Percentiles rank a stretch among this genome's conserved stretches.
Conservation (phyloP, 495 filamentous ascomycete species). For the Lepidopterella palustris region DNA sequence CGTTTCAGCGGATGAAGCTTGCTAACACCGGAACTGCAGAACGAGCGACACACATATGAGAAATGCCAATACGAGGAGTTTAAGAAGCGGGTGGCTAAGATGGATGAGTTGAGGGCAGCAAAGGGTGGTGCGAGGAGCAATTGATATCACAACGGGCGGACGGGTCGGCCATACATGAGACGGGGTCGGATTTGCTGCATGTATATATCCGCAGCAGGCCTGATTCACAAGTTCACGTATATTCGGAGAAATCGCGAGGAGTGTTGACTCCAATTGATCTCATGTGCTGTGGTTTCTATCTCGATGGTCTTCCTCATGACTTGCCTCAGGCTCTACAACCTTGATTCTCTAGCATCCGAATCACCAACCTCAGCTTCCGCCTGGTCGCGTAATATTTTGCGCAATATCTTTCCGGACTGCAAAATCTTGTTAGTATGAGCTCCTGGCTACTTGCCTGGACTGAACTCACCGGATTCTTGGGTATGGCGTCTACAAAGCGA, state of each 20-base stretch:
- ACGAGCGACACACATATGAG: slow-evolving; percentile 94
- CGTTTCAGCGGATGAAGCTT: not conserved
- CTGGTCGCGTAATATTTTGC: slow-evolving; percentile 34
- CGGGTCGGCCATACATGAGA: not conserved
- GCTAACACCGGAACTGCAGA: slow-evolving; percentile 43
- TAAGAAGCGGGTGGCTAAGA: slow-evolving; percentile 96
- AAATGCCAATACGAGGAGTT: slow-evolving; percentile 99
- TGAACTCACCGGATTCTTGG: slow-evolving; percentile 36
- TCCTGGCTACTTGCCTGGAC: not conserved
- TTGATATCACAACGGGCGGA: slow-evolving; percentile 39
- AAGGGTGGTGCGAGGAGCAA: slow-evolving; percentile 88
- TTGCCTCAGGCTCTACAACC: slow-evolving; percentile 8
- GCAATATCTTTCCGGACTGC: slow-evolving; percentile 38
- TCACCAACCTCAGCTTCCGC: slow-evolving; percentile 32
- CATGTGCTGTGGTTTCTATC: not conserved
- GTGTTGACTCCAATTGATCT: not conserved
- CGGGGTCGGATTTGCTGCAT: slow-evolving; percentile 7
- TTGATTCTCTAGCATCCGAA: slow-evolving; percentile 12
- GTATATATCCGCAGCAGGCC: slow-evolving; percentile 18
- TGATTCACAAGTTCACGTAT: too few relatives aligned
- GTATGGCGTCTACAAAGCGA: slow-evolving; percentile 31
- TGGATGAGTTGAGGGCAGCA: slow-evolving; percentile 86
- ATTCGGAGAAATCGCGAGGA: not conserved
- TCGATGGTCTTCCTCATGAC: not conserved
- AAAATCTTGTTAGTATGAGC: not conserved